Base-by-base conservation (phyloP, 352 stramenopile species). In the Phytophthora tentaculata region DNA sequence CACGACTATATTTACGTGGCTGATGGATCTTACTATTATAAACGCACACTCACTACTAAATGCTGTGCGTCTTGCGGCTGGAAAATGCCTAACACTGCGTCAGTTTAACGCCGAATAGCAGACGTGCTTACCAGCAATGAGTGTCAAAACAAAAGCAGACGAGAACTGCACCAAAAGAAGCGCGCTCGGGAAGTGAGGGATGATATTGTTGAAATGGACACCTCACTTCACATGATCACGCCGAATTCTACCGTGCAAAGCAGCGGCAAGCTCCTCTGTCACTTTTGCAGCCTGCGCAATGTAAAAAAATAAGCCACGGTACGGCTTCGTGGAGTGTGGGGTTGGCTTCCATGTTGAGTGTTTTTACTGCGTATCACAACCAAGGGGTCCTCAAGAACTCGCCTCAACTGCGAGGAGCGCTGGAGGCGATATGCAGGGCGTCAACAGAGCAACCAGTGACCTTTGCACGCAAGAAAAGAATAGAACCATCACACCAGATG, bases 371-470 rank as follows among this genome's bases (percentile, higher is more conserved):
- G 2, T 61, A 61, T 20, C 61, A 61, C 23, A 57, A 57, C 10
- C 51, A 68, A 47, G 61, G 29, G 10, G 45, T 68, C 3, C 28
- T 68, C 56, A 56, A 50, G 3, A 64, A 45, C 45, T 64, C 56
- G 19, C 20, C 47, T 22, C 26, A 8, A 43, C 29, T 64, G 39
- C 32, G 47, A 2, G 2, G 39, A 56, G 56, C 44, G 20, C 44
- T 56, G 20, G 56, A 63, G 16, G 28, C 56, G 13, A 17, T 56
- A 14, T 56, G 56, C 22, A 56, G 45, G 6, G 29, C 45, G 22
- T 29, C 45, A 29, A 56, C 47, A 20, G 19, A 43, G 16, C 45
- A 56, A 2, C 45, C 45, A 56, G 9, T 56, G 20, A 7, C 29
- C 13, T 43, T 56, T 22, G 50, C 47, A 51, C 20, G 32, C 0